Conservation (phyloP, 371 early-diverging fungal species). For the Saksenaea vasiformis region DNA sequence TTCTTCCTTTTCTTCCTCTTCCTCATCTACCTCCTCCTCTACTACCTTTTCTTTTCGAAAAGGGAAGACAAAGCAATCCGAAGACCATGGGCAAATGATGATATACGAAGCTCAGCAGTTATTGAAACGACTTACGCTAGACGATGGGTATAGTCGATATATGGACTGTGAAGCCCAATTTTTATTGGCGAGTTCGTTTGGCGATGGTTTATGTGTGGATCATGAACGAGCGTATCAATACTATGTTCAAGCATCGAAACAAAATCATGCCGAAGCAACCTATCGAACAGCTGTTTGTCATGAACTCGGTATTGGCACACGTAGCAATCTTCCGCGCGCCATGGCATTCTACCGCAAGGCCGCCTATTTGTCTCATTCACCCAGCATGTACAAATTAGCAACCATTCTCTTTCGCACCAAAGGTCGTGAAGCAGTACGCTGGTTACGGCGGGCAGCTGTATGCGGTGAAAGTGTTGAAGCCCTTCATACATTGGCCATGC, state of each 20-base stretch:
- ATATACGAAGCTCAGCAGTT: conserved; percentile 71
- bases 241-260: conserved; percentile 90
- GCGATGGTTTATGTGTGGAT: conserved; percentile 74
- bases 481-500: conserved; percentile 83
- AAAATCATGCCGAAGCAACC: conserved; percentile 84
- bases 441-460: conserved; percentile 89
- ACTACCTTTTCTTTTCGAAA: background rate
- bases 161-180: conserved; percentile 86
- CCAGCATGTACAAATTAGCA: conserved; percentile 95
- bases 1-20: background rate
- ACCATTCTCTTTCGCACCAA: conserved; percentile 76
- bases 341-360: conserved; percentile 92
- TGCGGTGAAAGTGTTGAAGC: conserved; percentile 81
- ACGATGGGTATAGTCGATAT: conserved; percentile 54
- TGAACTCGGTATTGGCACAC: conserved; percentile 91
- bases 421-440: conserved; percentile 89
- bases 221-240: conserved; percentile 86
- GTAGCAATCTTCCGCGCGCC: conserved; percentile 74
- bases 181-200: conserved; percentile 87
- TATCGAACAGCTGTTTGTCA: conserved; percentile 94
- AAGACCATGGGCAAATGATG: conserved; percentile 54
- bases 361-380: conserved; percentile 85
- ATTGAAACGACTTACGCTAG: conserved; percentile 67
- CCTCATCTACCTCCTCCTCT: conserved; percentile 3
- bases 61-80: conserved; percentile 14